Percentiles rank a stretch among this genome's conserved stretches.
Evolutionary conservation across 768 basidiomycete species (phyloP).

Genomic region (Lyophyllum decastes): DNA sequence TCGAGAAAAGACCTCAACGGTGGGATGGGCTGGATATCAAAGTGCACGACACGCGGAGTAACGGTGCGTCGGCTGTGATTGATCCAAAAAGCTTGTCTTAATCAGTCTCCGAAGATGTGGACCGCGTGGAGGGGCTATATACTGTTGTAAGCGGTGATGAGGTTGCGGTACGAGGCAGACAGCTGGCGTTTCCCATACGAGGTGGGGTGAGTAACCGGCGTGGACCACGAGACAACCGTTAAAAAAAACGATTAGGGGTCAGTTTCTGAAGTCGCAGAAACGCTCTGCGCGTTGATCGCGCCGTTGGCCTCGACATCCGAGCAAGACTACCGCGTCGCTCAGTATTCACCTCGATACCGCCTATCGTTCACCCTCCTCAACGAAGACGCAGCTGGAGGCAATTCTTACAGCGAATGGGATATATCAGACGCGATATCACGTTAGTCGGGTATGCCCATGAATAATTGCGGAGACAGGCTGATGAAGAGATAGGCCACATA

Average conservation of each 20-base stretch:
- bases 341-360: conserved; percentile 81
- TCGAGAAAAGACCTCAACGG: conserved; percentile 23
- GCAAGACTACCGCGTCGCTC: conserved; percentile 52
- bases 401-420: conserved; percentile 69
- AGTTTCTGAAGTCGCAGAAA: conserved; percentile 27
- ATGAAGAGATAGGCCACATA: conserved; percentile 60
- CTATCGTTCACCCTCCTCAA: conserved; percentile 93
- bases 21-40: conserved; percentile 47
- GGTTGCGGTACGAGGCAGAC: conserved; percentile 25
- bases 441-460: conserved; percentile 37
- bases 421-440: conserved; percentile 62
- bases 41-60: conserved; percentile 23
- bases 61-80: conserved; percentile 32
- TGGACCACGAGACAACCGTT: conserved; percentile 18
- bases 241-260: conserved; percentile 1
- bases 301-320: conserved; percentile 44
- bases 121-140: conserved; percentile 19
- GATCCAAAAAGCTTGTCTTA: neutral
- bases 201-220: conserved; percentile 2
- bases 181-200: conserved; percentile 30
- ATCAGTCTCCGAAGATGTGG: conserved; percentile 3
- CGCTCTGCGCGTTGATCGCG: conserved; percentile 37
- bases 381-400: conserved; percentile 77
- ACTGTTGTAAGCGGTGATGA: conserved; percentile 20
- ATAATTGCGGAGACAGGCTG: neutral